A percentile compares a stretch with the other conserved stretches of the same genome.
phyloP scores from a whole-genome alignment of 805 yeast species.

The Gaillardinia entomophila region DNA sequence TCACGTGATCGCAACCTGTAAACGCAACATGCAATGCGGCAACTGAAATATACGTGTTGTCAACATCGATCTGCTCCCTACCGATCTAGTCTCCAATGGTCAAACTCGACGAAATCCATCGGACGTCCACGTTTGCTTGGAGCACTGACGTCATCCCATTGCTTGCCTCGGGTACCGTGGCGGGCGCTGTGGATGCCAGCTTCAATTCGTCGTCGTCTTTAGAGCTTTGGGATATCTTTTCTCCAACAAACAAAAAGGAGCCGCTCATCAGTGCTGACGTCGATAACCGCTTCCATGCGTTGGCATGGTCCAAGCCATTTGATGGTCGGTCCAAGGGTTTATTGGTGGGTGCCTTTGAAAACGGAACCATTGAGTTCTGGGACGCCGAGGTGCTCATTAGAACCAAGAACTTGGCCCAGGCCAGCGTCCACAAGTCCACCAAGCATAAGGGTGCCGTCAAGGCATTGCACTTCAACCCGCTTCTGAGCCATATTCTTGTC shows the following conservation, averaged over 20 bases:
- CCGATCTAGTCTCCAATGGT: constrained; percentile 57
- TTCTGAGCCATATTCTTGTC: constrained; percentile 65
- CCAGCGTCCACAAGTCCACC: constrained; percentile 44
- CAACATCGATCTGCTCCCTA: too few species aligned
- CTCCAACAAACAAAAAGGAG: constrained; percentile 20
- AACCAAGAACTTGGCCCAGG: constrained; percentile 31
- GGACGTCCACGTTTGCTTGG: constrained; percentile 97
- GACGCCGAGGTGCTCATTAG: constrained; percentile 49
- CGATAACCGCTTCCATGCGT: constrained; percentile 54
- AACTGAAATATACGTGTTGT: too few species aligned
- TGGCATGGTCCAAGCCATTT: constrained; percentile 73
- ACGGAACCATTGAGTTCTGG: constrained; percentile 77
- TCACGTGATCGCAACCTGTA: too few species aligned
- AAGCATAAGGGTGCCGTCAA: constrained; percentile 69
- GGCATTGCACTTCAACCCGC: constrained; percentile 71
- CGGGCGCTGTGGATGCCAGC: constrained; percentile 89
- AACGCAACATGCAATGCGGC: too few species aligned
- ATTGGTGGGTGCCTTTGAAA: constrained; percentile 86
- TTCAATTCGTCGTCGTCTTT: constrained; percentile 75
- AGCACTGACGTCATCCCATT: constrained; percentile 69
- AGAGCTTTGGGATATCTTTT: constrained; percentile 71
- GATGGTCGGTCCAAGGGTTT: constrained; percentile 45
- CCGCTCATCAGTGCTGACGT: constrained; percentile 33
- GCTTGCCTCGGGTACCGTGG: constrained; percentile 88
- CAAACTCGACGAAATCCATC: constrained; percentile 73